phyloP scores from a whole-genome alignment of 1,139 yeast genomes.

The Sugiyamaella paludigena region DNA sequence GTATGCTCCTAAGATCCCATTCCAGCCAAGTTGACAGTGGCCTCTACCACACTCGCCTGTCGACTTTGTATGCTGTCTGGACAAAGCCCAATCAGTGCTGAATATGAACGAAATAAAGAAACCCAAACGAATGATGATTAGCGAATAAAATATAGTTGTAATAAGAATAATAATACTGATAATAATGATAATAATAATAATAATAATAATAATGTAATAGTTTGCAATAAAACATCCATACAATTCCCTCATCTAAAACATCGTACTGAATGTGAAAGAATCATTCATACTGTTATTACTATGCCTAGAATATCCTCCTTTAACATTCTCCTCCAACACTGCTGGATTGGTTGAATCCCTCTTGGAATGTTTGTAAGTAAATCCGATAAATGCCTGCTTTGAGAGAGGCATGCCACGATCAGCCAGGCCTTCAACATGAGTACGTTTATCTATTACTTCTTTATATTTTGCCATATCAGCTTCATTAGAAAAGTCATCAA shows the following conservation, averaged over 20 bases:
- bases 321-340: constrained; percentile 21
- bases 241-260: constrained; percentile 18
- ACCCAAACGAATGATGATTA: neutral
- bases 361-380: constrained; percentile 79
- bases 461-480: constrained; percentile 97
- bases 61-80: too few species aligned
- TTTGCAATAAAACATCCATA: neutral
- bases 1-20: too few species aligned
- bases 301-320: constrained; percentile 1
- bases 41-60: too few species aligned
- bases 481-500: constrained; percentile 95
- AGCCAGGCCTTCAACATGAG: constrained; percentile 76
- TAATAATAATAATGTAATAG: neutral
- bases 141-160: neutral
- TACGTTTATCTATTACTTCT: constrained; percentile 81
- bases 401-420: constrained; percentile 59
- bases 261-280: constrained; percentile 26
- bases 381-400: constrained; percentile 81
- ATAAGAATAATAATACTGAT: neutral
- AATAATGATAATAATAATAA: neutral
- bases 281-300: constrained; percentile 22
- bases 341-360: constrained; percentile 16
- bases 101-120: too few species aligned
- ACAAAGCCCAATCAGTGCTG: too few species aligned
- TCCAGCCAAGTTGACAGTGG: too few species aligned